These are phyloP conservation scores for Sporopachydermia cereana DNA, from an alignment of 1,139 yeast genomes.

Conservation along the genomic window DNA sequence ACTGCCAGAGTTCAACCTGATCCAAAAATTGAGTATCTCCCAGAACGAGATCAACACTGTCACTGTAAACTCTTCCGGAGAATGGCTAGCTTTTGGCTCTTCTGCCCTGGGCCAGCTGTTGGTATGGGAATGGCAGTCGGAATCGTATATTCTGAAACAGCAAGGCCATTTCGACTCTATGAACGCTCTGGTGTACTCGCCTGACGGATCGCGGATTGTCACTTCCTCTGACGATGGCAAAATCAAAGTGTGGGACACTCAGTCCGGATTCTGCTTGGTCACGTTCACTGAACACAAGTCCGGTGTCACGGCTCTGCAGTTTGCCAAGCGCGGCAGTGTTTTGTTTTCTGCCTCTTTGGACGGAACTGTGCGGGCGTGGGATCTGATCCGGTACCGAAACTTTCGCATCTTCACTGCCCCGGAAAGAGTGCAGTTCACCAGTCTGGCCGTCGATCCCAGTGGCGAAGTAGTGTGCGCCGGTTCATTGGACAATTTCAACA, in stretches of 20 bases:
- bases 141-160: conserved; percentile 86
- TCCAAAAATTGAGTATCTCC: conserved; percentile 88
- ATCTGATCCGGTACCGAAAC: conserved; percentile 81
- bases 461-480: conserved; percentile 97
- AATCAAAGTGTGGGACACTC: conserved; percentile 91
- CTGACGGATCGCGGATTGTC: conserved; percentile 86
- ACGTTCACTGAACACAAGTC: conserved; percentile 89
- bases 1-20: conserved; percentile 58
- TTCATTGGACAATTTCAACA: conserved; percentile 78
- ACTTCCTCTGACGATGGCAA: conserved; percentile 97
- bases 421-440: conserved; percentile 73
- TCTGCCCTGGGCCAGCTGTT: conserved; percentile 81
- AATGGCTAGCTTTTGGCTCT: conserved; percentile 96
- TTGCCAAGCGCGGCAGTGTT: conserved; percentile 82
- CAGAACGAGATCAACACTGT: conserved; percentile 83
- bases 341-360: conserved; percentile 84
- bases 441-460: conserved; percentile 91
- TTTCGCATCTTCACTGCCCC: conserved; percentile 92
- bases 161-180: conserved; percentile 95
- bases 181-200: conserved; percentile 77
- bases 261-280: conserved; percentile 83
- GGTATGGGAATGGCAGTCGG: conserved; percentile 99
- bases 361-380: conserved; percentile 98
- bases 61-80: conserved; percentile 71
- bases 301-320: conserved; percentile 78